Percentiles rank a stretch among this genome's conserved stretches.
Evolutionary conservation across 2,329 filamentous ascomycete genomes (phyloP).

Genomic region (Fusarium coicis): DNA sequence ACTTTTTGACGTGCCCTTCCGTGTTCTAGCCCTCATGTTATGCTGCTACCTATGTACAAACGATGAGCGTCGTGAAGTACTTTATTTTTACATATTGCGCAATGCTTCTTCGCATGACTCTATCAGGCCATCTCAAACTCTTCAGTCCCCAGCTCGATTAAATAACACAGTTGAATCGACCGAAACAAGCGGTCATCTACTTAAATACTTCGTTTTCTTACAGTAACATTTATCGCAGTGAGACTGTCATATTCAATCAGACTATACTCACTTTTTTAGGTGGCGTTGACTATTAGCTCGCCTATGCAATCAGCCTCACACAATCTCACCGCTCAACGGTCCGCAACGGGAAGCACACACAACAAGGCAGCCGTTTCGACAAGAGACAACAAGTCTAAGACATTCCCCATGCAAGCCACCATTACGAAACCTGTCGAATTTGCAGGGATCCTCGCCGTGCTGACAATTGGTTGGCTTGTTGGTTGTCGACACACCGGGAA

Average conservation of each 20-base stretch:
- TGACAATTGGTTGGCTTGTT: not conserved
- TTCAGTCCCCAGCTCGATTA: not conserved
- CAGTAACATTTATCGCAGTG: fast-evolving
- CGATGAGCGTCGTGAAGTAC: fast-evolving
- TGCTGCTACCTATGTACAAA: not conserved
- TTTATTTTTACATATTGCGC: not conserved
- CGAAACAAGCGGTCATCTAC: no score
- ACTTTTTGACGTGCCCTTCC: no score
- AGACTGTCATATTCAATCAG: no score
- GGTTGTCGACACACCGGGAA: not conserved
- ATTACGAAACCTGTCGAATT: not conserved
- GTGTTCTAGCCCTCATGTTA: not conserved
- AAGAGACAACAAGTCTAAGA: not conserved
- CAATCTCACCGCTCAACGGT: not conserved
- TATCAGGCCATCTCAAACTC: not conserved
- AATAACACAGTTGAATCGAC: fast-evolving
- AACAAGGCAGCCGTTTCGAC: not conserved
- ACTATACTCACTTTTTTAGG: not conserved
- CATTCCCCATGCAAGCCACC: not conserved
- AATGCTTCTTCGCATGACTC: not conserved
- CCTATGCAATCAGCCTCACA: not conserved
- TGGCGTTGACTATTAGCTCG: not conserved
- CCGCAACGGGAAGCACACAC: not conserved
- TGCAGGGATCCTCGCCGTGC: not conserved
- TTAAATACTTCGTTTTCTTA: fast-evolving